Evolutionary conservation across 2,329 filamentous ascomycete genomes (phyloP).

Genomic region (Stachybotrys echinatus): DNA sequence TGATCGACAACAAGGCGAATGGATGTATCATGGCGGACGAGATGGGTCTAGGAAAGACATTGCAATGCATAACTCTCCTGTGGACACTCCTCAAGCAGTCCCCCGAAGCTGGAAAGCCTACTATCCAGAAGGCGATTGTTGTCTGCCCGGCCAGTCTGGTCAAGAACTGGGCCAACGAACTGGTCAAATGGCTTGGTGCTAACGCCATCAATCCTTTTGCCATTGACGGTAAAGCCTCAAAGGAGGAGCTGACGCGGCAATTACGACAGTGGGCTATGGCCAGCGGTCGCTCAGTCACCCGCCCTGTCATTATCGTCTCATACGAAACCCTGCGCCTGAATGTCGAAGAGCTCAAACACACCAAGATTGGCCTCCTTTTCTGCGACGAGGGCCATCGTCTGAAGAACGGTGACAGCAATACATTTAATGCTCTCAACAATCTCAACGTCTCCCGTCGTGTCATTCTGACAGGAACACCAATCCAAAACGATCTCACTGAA

Average conservation of each 20-base stretch:
- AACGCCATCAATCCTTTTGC: slow-evolving; percentile 91
- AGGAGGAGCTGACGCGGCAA: slow-evolving; percentile 86
- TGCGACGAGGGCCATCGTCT: slow-evolving; percentile 96
- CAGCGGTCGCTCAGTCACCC: slow-evolving; percentile 79
- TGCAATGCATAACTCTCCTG: slow-evolving; percentile 94
- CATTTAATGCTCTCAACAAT: slow-evolving; percentile 84
- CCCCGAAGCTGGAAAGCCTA: slow-evolving; percentile 86
- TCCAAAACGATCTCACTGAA: slow-evolving; percentile 97
- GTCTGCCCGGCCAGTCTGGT: slow-evolving; percentile 95
- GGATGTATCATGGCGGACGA: slow-evolving; percentile 99
- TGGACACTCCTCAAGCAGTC: slow-evolving; percentile 97
- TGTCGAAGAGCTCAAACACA: slow-evolving; percentile 82
- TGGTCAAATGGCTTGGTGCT: slow-evolving; percentile 92
- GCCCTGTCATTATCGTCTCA: slow-evolving; percentile 94
- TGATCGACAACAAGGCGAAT: slow-evolving; percentile 89
- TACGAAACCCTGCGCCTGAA: slow-evolving; percentile 94
- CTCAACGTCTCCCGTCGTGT: slow-evolving; percentile 88
- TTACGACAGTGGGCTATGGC: slow-evolving; percentile 93
- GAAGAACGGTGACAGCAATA: slow-evolving; percentile 95
- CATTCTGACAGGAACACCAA: slow-evolving; percentile 93
- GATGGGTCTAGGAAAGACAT: slow-evolving; percentile 95
- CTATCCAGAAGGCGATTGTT: slow-evolving; percentile 95
- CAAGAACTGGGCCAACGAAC: slow-evolving; percentile 95
- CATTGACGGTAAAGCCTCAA: slow-evolving; percentile 92
- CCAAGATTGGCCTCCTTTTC: slow-evolving; percentile 84